phyloP scores from a whole-genome alignment of 495 filamentous ascomycete genomes.

The Penicillium daleae region DNA sequence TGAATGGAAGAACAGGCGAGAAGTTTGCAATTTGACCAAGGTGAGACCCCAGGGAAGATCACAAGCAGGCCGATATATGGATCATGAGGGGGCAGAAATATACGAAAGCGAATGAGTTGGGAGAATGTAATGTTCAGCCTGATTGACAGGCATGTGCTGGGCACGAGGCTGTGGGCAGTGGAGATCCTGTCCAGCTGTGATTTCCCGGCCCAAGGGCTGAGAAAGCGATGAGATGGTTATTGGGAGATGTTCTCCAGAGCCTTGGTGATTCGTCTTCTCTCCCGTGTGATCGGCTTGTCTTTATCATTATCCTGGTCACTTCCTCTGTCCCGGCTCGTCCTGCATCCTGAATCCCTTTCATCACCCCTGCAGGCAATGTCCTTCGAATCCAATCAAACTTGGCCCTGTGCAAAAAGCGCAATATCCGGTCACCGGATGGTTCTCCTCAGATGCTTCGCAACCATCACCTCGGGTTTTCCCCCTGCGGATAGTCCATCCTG shows the following conservation, averaged over 20 bases:
- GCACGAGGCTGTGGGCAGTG: background rate
- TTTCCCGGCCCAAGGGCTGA: background rate
- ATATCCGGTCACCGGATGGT: background rate
- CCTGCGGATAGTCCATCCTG: slow-evolving; percentile 4
- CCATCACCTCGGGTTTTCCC: background rate
- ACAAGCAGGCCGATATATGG: slow-evolving; percentile 1
- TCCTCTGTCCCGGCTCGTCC: background rate
- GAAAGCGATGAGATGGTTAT: background rate
- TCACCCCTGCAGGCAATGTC: background rate
- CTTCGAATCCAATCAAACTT: background rate
- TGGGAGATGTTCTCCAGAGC: background rate
- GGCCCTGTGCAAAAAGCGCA: background rate
- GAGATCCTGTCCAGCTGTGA: slow-evolving; percentile 6
- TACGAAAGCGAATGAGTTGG: background rate
- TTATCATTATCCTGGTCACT: background rate
- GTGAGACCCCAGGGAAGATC: background rate
- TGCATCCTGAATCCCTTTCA: slow-evolving; percentile 1
- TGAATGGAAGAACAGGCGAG: slow-evolving; percentile 13
- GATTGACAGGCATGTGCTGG: background rate
- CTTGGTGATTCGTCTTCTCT: background rate
- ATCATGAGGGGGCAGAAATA: background rate
- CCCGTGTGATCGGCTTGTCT: background rate
- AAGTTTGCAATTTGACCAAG: slow-evolving; percentile 25
- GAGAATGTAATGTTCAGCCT: background rate
- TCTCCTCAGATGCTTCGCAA: background rate